phyloP scores from a whole-genome alignment of 768 basidiomycete genomes.

The Obba rivulosa region DNA sequence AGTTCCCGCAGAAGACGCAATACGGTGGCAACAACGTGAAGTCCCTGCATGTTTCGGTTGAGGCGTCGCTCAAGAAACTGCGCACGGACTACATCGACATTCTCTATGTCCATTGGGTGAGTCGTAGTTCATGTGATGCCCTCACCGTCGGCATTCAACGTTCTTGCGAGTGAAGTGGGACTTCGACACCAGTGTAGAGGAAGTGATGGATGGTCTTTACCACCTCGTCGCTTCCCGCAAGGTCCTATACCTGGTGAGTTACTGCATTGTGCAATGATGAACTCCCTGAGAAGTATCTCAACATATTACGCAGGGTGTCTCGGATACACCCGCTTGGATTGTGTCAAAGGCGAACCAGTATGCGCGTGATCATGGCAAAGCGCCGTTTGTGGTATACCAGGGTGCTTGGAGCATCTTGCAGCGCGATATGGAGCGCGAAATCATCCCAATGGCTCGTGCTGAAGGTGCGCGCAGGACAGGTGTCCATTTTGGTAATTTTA shows the following conservation, averaged over 20 bases:
- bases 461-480: constrained; percentile 6
- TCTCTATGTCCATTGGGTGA: constrained; percentile 41
- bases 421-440: constrained; percentile 31
- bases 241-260: constrained; percentile 26
- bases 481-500: neutral
- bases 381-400: constrained; percentile 25
- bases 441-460: constrained; percentile 26
- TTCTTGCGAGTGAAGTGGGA: constrained; percentile 24
- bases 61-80: constrained; percentile 37
- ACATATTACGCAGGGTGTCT: constrained; percentile 4
- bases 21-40: constrained; percentile 35
- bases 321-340: constrained; percentile 28
- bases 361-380: constrained; percentile 29
- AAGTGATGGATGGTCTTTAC: constrained; percentile 35
- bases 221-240: constrained; percentile 32
- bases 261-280: too few species aligned
- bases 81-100: constrained; percentile 53
- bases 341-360: constrained; percentile 33
- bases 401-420: constrained; percentile 26
- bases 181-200: constrained; percentile 31
- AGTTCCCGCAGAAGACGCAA: constrained; percentile 28
- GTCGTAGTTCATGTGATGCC: constrained; percentile 36
- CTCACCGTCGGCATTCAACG: constrained; percentile 32
- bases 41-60: constrained; percentile 22
- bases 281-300: neutral